Base-by-base conservation (phyloP, 805 yeast species). In the Schizosaccharomyces lindneri region DNA sequence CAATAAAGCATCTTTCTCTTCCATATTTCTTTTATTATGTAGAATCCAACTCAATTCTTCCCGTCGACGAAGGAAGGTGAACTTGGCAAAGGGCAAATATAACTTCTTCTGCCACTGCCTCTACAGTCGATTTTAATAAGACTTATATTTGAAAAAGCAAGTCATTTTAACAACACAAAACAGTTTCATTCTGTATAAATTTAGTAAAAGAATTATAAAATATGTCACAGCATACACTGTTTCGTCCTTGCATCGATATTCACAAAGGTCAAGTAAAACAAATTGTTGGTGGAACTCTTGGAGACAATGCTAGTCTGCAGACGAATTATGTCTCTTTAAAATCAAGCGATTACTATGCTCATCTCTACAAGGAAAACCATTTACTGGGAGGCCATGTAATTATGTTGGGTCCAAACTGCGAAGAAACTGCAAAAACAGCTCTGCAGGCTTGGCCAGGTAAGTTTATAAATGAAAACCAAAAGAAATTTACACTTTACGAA, bases 201-300 rank as follows among this genome's bases (percentile, higher is more conserved):
- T 36, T 13, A 11, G 3, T 7, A 36, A 36, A 36, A 36, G 41
- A 36, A 36, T 5, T 13, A 9, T 13, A 36, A 36, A 36, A 36
- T 36, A 36, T 36, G 41, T 17, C 51, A 7, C 51, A 46, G 43
- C 60, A n/a, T 29, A 57, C 60, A 17, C 7, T 29, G 61, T 93
- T 87, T 73, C 80, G 89, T 67, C 97, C 97, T 0, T 93, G 99
- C 69, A 90, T 93, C 48, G 98, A 93, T 70, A 82, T 93, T 63
- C 99, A 93, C 71, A 79, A 84, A 6, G 98, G 98, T 1, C 84
- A 86, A 66, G 98, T 93, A 64, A 93, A 93, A 68, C 98, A 93
- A 70, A 93, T 93, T 62, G 97, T 93, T 0, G 99, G 98, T 5
- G 95, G 96, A 0, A 85, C 96, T 0, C 74, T 93, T 24, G 57